phyloP scores from a whole-genome alignment of 1,284 basidiomycete species.

The Psilocybe mexicana region DNA sequence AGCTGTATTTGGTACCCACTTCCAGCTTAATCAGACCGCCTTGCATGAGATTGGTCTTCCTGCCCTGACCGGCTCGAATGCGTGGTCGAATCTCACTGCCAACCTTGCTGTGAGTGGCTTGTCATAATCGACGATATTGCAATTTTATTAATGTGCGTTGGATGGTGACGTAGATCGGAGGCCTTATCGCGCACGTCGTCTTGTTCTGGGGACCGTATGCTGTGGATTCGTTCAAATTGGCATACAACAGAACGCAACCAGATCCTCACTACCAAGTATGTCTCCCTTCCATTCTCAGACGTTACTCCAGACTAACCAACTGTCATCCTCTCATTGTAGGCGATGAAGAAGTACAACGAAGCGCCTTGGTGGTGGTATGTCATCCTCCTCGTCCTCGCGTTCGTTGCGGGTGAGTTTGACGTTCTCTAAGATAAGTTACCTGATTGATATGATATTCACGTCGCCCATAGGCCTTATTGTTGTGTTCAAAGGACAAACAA shows the following conservation, averaged over 20 bases:
- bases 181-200: slow-evolving; percentile 59
- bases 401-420: slow-evolving; percentile 48
- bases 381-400: slow-evolving; percentile 46
- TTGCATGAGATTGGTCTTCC: slow-evolving; percentile 56
- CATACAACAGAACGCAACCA: slow-evolving; percentile 44
- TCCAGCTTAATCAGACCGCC: slow-evolving; percentile 56
- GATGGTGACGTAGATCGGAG: no score
- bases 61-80: slow-evolving; percentile 53
- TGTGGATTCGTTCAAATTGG: slow-evolving; percentile 49
- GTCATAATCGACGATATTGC: no score
- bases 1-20: slow-evolving; percentile 51
- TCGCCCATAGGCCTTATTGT: slow-evolving; percentile 50
- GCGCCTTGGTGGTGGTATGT: slow-evolving; percentile 57
- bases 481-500: slow-evolving; percentile 57
- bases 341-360: slow-evolving; percentile 53
- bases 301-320: neutral
- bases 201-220: slow-evolving; percentile 61
- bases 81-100: slow-evolving; percentile 52
- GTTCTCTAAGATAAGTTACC: neutral
- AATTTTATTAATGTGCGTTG: no score
- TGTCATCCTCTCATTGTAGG: slow-evolving; percentile 20
- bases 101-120: slow-evolving; percentile 47
- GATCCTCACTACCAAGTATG: slow-evolving; percentile 60
- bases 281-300: neutral
- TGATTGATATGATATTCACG: neutral